Evolutionary conservation across 768 basidiomycete genomes (phyloP), one percentile per base, ranked within the genome.

Genomic region (Suillus subalutaceus): DNA sequence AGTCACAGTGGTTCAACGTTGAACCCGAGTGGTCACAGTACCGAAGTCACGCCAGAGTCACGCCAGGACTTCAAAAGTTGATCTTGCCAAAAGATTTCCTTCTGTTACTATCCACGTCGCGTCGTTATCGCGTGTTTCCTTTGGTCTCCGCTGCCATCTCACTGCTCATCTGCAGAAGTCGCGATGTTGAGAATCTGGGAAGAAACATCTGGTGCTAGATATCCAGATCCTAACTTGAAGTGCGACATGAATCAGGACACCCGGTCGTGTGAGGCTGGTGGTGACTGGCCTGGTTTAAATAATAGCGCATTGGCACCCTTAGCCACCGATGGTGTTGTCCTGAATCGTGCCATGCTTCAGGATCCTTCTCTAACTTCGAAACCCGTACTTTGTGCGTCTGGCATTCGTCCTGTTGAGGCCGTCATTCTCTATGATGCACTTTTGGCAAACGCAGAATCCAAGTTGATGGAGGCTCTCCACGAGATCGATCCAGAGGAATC

Each of bases 381-480:
- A 74, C 59, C 73, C 46, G 76, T 76, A 59, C 73, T 76, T 67
- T 73, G 77, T 38, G 74, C 75, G 48, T 67, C 78, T n/a, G 74
- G 75, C 37, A 78, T 81, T 69, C 73, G 74, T 20, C 86, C 87
- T 15, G 75, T 72, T 35, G 88, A 90, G 71, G 66, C 84, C 3
- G 83, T 90, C 26, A 75, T 90, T 35, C 75, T 83, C 37, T 91
- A 89, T 66, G 85, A 86, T 50, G 65, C 78, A 23, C 68, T 77
- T 10, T 65, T 70, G n/a, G 68, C 74, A 35, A 69, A 71, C 8
- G 69, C 71, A 13, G 83, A 81, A 50, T 84, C 82, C 50, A 73
- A 73, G 44, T 75, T 90, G 44, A 79, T 82, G 62, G 81, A 82
- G 65, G 77, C 82, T 53, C 77, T 91, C 59, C 83, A 78, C 57